Evolutionary conservation across 2,329 filamentous ascomycete species (phyloP), one percentile per base, ranked within the genome.

Genomic region (Pseudogymnoascus sp.): DNA sequence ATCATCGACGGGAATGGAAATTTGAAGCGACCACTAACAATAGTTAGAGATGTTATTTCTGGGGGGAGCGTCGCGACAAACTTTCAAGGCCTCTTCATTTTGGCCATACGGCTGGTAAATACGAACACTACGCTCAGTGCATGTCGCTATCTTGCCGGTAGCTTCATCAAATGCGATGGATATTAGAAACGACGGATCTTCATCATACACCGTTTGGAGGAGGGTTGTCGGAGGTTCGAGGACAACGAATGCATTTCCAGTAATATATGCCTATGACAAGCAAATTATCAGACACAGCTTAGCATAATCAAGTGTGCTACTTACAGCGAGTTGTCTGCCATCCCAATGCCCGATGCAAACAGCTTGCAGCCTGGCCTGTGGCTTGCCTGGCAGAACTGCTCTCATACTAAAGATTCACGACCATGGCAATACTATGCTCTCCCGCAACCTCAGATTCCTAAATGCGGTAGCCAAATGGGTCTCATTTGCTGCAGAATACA

Each of bases 121-220:
- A 70, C 90, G 88, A 53, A 93, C 83, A 66, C 83, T 79, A 21
- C 77, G 77, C 19, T 82, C 79, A 31, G 88, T 88, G 69, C 88
- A 90, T 19, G 87, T 85, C 42, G 91, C 91, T 74, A 97, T 91
- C 79, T 91, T 96, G 60, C 93, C 95, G 8, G 89, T 88, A 17
- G 80, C 78, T 73, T 96, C 89, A 71, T 97, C 90, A 66, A 97
- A 84, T 31, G 86, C 83, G 67, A 97, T 85, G 28, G 91, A 89
- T 67, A 91, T 84, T 28, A 97, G 78, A 40, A 70, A 65, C 6
- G 33, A 75, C 73, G 82, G 79, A 68, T 90, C 85, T 71, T 96
- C 89, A 71, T 95, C 87, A 78, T 96, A 96, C 69, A 96, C 88
- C 3, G 93, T 97, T 76, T 99, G 95, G 35, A 96, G 77, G 67